Evolutionary conservation across 495 filamentous ascomycete genomes (phyloP).

Genomic region (Aspergillus avenaceus): DNA sequence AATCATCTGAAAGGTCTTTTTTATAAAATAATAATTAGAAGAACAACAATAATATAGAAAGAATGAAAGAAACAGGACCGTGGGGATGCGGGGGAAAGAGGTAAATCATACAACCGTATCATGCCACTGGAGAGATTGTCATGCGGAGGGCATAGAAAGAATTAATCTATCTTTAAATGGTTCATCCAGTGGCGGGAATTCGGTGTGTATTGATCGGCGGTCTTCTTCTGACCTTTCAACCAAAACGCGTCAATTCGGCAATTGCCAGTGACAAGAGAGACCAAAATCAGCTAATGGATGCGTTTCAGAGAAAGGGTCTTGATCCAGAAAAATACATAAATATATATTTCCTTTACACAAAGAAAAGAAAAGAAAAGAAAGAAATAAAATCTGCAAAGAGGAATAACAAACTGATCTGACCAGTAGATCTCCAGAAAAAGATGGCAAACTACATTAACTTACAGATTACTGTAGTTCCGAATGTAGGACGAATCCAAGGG

Average conservation of each 20-base stretch:
- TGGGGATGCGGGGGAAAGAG: not conserved
- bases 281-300: too few species aligned
- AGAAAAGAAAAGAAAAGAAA: too few species aligned
- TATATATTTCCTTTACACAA: too few species aligned
- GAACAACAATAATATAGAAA: not conserved
- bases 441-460: too few species aligned
- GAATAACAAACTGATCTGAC: too few species aligned
- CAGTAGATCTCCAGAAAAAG: too few species aligned
- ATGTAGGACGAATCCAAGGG: too few species aligned
- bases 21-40: not conserved
- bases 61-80: not conserved
- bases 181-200: not conserved
- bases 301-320: too few species aligned
- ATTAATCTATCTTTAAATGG: not conserved
- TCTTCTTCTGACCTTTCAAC: not conserved
- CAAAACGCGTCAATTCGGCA: too few species aligned
- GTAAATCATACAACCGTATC: not conserved
- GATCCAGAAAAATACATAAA: too few species aligned
- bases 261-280: not conserved
- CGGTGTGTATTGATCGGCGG: not conserved
- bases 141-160: not conserved
- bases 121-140: not conserved
- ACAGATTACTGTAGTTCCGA: too few species aligned
- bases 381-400: too few species aligned
- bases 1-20: not conserved